Evolutionary conservation across 352 stramenopile species (phyloP).

Genomic region (Globisporangium nodosum): DNA sequence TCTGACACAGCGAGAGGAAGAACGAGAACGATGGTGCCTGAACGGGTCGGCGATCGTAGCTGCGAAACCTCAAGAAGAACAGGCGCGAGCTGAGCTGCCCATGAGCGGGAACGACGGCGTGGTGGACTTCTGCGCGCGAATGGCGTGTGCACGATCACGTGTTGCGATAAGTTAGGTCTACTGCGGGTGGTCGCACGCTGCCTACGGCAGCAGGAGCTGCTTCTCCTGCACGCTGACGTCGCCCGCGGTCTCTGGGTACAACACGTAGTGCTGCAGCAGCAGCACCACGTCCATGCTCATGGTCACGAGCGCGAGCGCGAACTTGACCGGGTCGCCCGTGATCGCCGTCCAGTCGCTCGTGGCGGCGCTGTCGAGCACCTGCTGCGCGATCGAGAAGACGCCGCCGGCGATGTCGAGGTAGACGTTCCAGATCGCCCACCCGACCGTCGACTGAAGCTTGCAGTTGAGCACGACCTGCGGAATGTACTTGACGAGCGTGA

Average conservation of each 20-base stretch:
- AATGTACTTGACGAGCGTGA: slow-evolving; percentile 95
- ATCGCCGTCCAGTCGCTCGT: slow-evolving; percentile 93
- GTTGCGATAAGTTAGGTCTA: background rate
- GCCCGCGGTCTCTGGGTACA: slow-evolving; percentile 62
- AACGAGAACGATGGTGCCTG: too few species aligned
- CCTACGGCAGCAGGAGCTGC: background rate
- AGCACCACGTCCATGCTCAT: slow-evolving; percentile 97
- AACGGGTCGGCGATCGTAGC: too few species aligned
- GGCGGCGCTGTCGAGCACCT: slow-evolving; percentile 90
- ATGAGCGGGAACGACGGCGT: too few species aligned
- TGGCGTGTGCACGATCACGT: background rate
- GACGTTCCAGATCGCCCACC: slow-evolving; percentile 98
- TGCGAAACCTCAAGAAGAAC: too few species aligned
- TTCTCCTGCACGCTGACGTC: slow-evolving; percentile 14
- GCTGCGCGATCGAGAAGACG: slow-evolving; percentile 87
- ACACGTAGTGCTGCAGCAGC: slow-evolving; percentile 95
- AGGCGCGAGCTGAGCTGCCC: too few species aligned
- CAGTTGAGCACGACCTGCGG: slow-evolving; percentile 95
- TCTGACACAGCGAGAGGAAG: too few species aligned
- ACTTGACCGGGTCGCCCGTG: slow-evolving; percentile 94
- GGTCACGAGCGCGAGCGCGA: slow-evolving; percentile 92
- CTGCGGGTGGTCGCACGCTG: background rate
- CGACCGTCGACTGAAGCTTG: slow-evolving; percentile 91
- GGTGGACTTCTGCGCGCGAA: too few species aligned
- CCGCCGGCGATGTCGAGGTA: slow-evolving; percentile 95